A percentile compares a stretch with the other conserved stretches of the same genome.
phyloP scores from a whole-genome alignment of 1,284 basidiomycete genomes.

The Sporisorium iseilematis-ciliati region DNA sequence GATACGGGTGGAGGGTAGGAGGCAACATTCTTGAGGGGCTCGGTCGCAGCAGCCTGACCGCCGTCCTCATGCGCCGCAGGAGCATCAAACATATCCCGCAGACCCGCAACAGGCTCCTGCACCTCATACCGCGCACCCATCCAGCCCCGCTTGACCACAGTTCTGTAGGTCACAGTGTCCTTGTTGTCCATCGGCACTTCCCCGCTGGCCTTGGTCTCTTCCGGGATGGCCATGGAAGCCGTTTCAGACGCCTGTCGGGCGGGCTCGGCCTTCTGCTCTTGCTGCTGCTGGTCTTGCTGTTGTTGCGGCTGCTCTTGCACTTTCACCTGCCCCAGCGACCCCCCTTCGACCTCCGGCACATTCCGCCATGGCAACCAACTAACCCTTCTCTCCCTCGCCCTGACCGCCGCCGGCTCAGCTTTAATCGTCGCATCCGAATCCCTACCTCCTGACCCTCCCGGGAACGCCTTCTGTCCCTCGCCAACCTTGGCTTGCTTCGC shows the following conservation, averaged over 20 bases:
- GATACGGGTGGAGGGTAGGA: conserved; percentile 17
- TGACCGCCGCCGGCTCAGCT: conserved; percentile 5
- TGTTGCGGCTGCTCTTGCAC: too few species aligned
- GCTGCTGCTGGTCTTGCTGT: background rate
- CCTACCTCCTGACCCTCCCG: conserved; percentile 13
- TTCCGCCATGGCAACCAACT: conserved; percentile 52
- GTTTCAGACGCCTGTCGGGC: background rate
- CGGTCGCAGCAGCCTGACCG: background rate
- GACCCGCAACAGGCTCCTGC: conserved; percentile 23
- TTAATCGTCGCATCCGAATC: conserved; percentile 33
- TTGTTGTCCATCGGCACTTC: conserved; percentile 3
- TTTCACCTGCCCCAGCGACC: too few species aligned
- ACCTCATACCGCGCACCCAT: conserved; percentile 48
- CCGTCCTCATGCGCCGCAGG: background rate
- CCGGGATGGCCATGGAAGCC: background rate
- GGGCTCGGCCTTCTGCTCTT: background rate
- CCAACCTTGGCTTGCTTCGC: background rate
- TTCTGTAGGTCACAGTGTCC: conserved; percentile 34
- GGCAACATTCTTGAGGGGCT: background rate
- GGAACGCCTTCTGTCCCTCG: conserved; percentile 3
- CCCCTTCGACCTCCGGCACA: background rate
- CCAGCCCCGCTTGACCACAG: conserved; percentile 50
- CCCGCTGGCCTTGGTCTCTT: background rate
- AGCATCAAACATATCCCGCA: conserved; percentile 14
- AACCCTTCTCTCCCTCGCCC: conserved; percentile 21